phyloP scores from a whole-genome alignment of 2,329 filamentous ascomycete genomes.

The Fusarium palustre region DNA sequence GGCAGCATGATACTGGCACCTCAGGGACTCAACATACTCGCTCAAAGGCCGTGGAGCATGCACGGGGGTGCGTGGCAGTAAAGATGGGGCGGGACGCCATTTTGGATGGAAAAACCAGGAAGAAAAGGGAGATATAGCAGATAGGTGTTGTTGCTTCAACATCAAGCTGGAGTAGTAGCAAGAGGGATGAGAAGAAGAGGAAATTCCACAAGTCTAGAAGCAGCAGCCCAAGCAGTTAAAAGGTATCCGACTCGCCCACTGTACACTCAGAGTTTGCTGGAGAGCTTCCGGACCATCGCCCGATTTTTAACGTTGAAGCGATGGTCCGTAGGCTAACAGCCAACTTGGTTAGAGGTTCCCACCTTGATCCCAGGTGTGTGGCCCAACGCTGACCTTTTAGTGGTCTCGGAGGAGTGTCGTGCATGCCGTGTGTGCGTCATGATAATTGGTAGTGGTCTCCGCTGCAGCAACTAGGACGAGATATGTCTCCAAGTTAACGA shows the following conservation, averaged over 20 bases:
- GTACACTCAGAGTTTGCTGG: constrained; percentile 36
- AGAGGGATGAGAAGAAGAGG: constrained; percentile 32
- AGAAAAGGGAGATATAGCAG: constrained; percentile 47
- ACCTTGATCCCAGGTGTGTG: constrained; percentile 42
- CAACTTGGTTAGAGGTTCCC: constrained; percentile 37
- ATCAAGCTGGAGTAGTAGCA: constrained; percentile 38
- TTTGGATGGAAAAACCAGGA: constrained; percentile 50
- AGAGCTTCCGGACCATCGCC: constrained; percentile 46
- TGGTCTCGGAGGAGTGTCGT: constrained; percentile 39
- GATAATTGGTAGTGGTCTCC: constrained; percentile 38
- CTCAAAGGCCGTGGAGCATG: constrained; percentile 97
- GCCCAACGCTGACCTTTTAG: constrained; percentile 39
- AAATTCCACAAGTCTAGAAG: constrained; percentile 10
- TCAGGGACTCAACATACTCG: constrained; percentile 68
- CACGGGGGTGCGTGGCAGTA: constrained; percentile 91
- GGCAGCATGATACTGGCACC: not conserved
- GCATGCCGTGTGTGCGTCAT: constrained; percentile 47
- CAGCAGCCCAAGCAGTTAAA: constrained; percentile 39
- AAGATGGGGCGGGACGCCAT: constrained; percentile 84
- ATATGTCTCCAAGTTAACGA: constrained; percentile 33
- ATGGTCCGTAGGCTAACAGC: constrained; percentile 45
- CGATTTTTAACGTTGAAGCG: constrained; percentile 42
- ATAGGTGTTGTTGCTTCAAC: constrained; percentile 45
- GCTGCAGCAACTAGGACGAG: constrained; percentile 32
- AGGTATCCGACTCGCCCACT: constrained; percentile 19